These are phyloP conservation scores for Vaccinium vitisidaea DNA, from an alignment of 148 eudicot species.

Conservation along the genomic window DNA sequence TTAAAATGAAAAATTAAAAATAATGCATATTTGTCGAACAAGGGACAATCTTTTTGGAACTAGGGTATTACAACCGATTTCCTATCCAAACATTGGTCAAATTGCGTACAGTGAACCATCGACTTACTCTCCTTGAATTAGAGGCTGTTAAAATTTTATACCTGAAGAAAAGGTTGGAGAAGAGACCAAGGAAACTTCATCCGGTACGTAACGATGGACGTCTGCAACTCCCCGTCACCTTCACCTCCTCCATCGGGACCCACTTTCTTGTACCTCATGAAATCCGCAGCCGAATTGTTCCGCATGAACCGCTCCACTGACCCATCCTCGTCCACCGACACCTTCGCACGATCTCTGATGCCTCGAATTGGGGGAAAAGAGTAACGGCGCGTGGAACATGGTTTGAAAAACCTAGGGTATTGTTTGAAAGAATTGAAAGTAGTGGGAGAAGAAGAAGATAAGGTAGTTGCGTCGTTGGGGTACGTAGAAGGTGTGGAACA, in stretches of 20 bases:
- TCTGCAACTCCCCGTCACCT: conserved; percentile 59
- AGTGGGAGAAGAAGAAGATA: conserved; percentile 4
- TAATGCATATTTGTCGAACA: too few species aligned
- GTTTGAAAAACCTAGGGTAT: conserved; percentile 23
- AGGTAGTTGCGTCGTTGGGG: conserved; percentile 24
- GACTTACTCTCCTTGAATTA: neutral
- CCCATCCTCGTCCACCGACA: conserved; percentile 29
- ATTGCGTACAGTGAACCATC: neutral
- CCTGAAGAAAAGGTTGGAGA: conserved; percentile 80
- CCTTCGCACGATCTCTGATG: conserved; percentile 21
- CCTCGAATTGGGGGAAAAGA: conserved; percentile 30
- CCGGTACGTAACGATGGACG: conserved; percentile 82
- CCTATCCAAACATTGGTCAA: neutral
- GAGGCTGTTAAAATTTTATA: conserved; percentile 4
- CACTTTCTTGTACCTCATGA: conserved; percentile 68
- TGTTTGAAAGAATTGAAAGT: conserved; percentile 23
- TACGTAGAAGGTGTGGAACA: conserved; percentile 29
- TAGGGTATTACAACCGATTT: neutral
- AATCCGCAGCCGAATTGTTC: conserved; percentile 79
- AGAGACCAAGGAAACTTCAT: conserved; percentile 95
- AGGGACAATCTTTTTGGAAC: too few species aligned
- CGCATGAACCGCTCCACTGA: conserved; percentile 50
- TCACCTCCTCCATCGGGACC: conserved; percentile 17
- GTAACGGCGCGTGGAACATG: conserved; percentile 3
- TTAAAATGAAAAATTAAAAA: too few species aligned